These are phyloP conservation scores for Xylaria sp. DNA, from an alignment of 2,329 filamentous ascomycete species.

Conservation along the genomic window DNA sequence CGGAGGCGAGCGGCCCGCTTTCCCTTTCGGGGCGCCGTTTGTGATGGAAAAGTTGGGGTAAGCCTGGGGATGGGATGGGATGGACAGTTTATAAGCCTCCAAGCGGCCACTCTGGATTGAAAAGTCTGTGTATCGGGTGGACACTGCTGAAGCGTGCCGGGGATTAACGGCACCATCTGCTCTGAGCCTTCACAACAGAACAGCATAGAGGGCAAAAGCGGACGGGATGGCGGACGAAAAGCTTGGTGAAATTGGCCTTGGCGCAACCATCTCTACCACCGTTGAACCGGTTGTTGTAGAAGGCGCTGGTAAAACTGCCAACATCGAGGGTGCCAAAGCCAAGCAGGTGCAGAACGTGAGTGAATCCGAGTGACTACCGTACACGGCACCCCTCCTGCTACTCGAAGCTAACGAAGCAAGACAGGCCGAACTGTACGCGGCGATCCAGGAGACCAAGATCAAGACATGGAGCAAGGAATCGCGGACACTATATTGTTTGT, in stretches of 20 bases:
- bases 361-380: not conserved
- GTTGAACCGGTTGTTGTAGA: constrained; percentile 32
- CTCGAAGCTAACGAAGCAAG: not conserved
- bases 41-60: constrained; percentile 18
- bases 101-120: constrained; percentile 9
- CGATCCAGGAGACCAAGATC: constrained; percentile 53
- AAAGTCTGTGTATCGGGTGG: not conserved
- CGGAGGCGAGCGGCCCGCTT: constrained; percentile 28
- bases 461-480: constrained; percentile 49
- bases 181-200: not conserved
- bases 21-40: constrained; percentile 17
- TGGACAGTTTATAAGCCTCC: constrained; percentile 16
- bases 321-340: constrained; percentile 43
- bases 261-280: constrained; percentile 23
- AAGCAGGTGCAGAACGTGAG: constrained; percentile 50
- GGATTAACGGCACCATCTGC: not conserved
- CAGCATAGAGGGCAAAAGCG: not conserved
- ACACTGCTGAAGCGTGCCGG: not conserved
- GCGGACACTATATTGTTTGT: constrained; percentile 48
- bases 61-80: constrained; percentile 13
- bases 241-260: constrained; percentile 15
- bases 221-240: constrained; percentile 18
- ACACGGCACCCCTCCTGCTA: not conserved
- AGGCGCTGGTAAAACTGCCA: constrained; percentile 39
- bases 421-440: constrained; percentile 55